Conservation (phyloP, 75 land plant genomes). For the Cunninghamia lanceolata region DNA sequence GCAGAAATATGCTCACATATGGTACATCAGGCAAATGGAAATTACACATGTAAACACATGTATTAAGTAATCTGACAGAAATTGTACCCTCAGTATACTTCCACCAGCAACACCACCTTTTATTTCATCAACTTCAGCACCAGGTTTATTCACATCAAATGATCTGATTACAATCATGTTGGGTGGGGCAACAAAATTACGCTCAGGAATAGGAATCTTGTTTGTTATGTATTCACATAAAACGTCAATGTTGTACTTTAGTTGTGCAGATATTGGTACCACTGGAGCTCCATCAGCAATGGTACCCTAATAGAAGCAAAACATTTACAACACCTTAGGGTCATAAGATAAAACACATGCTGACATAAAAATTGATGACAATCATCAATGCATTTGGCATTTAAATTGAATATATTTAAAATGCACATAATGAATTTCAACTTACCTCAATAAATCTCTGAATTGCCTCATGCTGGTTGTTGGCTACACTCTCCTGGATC, state of each 20-base stretch:
- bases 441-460: constrained; percentile 87
- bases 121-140: constrained; percentile 95
- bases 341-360: not conserved
- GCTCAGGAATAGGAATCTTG: constrained; percentile 94
- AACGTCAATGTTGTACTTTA: constrained; percentile 96
- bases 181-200: constrained; percentile 79
- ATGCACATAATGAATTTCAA: not conserved
- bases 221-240: constrained; percentile 93
- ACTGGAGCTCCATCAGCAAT: constrained; percentile 97
- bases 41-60: not conserved
- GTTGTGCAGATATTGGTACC: constrained; percentile 97
- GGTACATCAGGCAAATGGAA: not conserved
- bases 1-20: not conserved
- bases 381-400: not conserved
- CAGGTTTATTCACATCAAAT: constrained; percentile 99
- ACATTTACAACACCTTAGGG: not conserved
- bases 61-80: not conserved
- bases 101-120: constrained; percentile 99
- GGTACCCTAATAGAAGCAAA: constrained; percentile 57
- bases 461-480: constrained; percentile 89
- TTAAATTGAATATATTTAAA: not conserved
- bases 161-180: constrained; percentile 97
- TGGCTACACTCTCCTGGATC: constrained; percentile 90
- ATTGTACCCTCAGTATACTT: constrained; percentile 85
- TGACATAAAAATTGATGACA: not conserved